A percentile compares a stretch with the other conserved stretches of the same genome.
Conservation (phyloP, 805 yeast species). For the Myxozyma nipponensis region DNA sequence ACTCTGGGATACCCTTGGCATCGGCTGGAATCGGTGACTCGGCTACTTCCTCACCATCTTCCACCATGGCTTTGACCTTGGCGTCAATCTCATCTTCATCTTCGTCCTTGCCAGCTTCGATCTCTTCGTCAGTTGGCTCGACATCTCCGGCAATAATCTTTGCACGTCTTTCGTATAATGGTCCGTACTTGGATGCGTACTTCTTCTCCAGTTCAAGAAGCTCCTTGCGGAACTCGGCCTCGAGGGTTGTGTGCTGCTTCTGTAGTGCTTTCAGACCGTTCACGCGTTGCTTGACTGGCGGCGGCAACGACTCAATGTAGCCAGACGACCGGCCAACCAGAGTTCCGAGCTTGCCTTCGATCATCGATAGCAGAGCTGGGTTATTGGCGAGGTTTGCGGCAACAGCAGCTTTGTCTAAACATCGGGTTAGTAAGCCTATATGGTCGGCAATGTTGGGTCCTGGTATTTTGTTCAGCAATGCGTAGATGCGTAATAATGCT, state of each 20-base stretch:
- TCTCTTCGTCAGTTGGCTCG: conserved; percentile 76
- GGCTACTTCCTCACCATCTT: conserved; percentile 42
- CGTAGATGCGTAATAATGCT: too few species aligned
- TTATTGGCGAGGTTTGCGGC: conserved; percentile 57
- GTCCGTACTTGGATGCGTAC: conserved; percentile 66
- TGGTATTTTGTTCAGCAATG: too few species aligned
- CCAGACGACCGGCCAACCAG: conserved; percentile 85
- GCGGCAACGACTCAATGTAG: conserved; percentile 73
- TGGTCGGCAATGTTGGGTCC: too few species aligned
- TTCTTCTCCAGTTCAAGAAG: conserved; percentile 80
- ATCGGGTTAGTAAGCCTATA: too few species aligned
- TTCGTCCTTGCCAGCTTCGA: conserved; percentile 65
- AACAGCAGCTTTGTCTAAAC: conserved; percentile 31
- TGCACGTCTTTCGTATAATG: conserved; percentile 70
- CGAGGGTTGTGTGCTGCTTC: conserved; percentile 71
- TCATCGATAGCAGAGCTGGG: conserved; percentile 80
- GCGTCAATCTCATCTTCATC: conserved; percentile 43
- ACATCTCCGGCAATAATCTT: conserved; percentile 64
- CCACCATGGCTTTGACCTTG: conserved; percentile 35
- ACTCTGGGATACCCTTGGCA: conserved; percentile 78
- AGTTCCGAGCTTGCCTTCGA: conserved; percentile 81
- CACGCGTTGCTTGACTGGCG: conserved; percentile 67
- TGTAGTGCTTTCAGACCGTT: conserved; percentile 80
- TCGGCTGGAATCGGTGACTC: conserved; percentile 39
- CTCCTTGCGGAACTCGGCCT: conserved; percentile 88